A percentile compares a stretch with the other conserved stretches of the same genome.
Conservation (phyloP, 305 asterid genomes). For the Fraxinus sp. region DNA sequence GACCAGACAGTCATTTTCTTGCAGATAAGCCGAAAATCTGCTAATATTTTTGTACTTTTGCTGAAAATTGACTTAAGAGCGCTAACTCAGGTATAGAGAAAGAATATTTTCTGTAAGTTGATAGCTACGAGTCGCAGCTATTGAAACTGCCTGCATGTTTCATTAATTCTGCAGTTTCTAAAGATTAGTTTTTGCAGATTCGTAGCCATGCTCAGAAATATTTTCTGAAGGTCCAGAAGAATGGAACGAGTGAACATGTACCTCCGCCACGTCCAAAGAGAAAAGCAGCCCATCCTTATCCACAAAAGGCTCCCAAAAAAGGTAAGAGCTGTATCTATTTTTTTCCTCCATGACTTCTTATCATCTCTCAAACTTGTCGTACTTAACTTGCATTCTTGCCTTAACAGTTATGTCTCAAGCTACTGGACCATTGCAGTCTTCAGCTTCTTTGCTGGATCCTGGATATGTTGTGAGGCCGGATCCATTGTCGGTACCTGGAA, state of each 20-base stretch:
- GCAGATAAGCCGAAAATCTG: background rate
- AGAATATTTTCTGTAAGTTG: slow-evolving; percentile 1
- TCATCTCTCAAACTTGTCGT: background rate
- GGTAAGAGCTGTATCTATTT: slow-evolving; percentile 34
- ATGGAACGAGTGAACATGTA: slow-evolving; percentile 74
- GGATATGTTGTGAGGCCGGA: slow-evolving; percentile 46
- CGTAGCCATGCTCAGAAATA: slow-evolving; percentile 98
- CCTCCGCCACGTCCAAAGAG: slow-evolving; percentile 98
- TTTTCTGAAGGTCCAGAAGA: slow-evolving; percentile 85
- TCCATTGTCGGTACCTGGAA: slow-evolving; percentile 41
- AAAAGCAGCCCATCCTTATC: slow-evolving; percentile 90
- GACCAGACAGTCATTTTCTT: background rate
- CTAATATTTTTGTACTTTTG: background rate
- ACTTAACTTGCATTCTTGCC: slow-evolving; percentile 11
- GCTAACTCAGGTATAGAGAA: background rate
- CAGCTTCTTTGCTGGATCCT: slow-evolving; percentile 47
- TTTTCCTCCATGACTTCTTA: background rate
- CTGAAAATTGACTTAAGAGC: background rate
- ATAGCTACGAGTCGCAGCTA: background rate
- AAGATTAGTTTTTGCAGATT: slow-evolving; percentile 54
- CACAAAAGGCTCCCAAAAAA: slow-evolving; percentile 75
- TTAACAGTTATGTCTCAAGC: slow-evolving; percentile 43
- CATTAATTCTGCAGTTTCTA: slow-evolving; percentile 23
- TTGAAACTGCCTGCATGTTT: slow-evolving; percentile 5
- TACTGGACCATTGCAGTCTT: slow-evolving; percentile 43